Percentiles rank a stretch among this genome's conserved stretches.
Evolutionary conservation across 805 yeast species (phyloP).

Genomic region (Wickerhamomyces canadensis): DNA sequence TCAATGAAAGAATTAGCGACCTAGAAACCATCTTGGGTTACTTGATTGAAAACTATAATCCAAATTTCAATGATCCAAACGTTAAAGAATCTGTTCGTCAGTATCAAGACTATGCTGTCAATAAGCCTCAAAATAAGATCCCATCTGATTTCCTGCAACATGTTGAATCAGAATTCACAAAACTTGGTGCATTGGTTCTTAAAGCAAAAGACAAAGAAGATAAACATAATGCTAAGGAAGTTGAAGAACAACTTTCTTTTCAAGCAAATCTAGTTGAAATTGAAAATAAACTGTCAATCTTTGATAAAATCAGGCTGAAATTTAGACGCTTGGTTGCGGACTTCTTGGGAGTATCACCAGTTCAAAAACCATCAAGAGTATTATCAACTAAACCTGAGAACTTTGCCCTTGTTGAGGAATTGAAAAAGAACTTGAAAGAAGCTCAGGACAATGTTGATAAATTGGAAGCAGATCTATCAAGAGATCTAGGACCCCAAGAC

Average conservation of each 20-base stretch:
- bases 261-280: neutral
- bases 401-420: slow-evolving; percentile 8
- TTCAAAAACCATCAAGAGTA: slow-evolving; percentile 10
- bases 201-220: neutral
- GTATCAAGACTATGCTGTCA: slow-evolving; percentile 39
- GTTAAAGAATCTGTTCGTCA: slow-evolving; percentile 55
- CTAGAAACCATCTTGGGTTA: slow-evolving; percentile 42
- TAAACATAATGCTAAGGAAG: neutral
- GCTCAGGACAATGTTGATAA: slow-evolving; percentile 14
- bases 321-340: slow-evolving; percentile 12
- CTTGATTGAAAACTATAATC: slow-evolving; percentile 54
- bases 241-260: neutral
- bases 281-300: slow-evolving; percentile 1
- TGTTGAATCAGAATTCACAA: neutral
- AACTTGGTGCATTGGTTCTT: neutral
- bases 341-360: slow-evolving; percentile 16
- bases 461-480: slow-evolving; percentile 12
- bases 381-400: slow-evolving; percentile 3
- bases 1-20: slow-evolving; percentile 17
- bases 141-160: neutral
- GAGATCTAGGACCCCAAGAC: slow-evolving; percentile 55
- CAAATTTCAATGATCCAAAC: slow-evolving; percentile 70
- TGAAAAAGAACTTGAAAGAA: slow-evolving; percentile 7
- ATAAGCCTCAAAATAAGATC: slow-evolving; percentile 4
- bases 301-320: slow-evolving; percentile 8